Evolutionary conservation across 768 basidiomycete species (phyloP), one percentile per base, ranked within the genome.

Genomic region (Mycena maculata): DNA sequence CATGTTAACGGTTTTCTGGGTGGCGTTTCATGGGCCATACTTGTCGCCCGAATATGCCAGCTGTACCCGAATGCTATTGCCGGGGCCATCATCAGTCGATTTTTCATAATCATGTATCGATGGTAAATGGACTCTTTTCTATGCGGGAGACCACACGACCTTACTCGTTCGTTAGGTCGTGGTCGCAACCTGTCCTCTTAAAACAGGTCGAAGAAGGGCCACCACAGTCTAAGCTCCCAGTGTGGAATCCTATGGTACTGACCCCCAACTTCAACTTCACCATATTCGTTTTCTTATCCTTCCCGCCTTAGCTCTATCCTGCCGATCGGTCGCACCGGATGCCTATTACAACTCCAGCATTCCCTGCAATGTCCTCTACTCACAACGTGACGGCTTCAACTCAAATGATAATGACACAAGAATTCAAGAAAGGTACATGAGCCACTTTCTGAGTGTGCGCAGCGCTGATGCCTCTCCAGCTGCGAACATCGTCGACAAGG

Each of bases 271-370:
- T n/a, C n/a, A 7, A 42, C 28, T 12, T 50, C 9, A 36, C 38
- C 13, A 39, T n/a, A 61, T 36, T 16, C 28, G 27, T 18, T 18
- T 48, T 62, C 41, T 73, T 62, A 56, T 33, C 49, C 12, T 18
- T 39, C 54, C 25, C 41, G 25, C 65, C 42, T 2, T 65, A 96
- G 93, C 78, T 98, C 60, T 98, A 97, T 77, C 95, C 95, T 6
- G 88, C 88, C 65, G 96, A 98, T 78, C 86, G 93, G 63, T 87
- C 93, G n/a, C 98, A 99, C 80, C 88, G 95, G 71, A 99, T 99
- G 98, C 98, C 98, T 15, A 98, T 99, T 74, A 99, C 99, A 73
- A 99, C 98, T 2, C 98, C 98, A 3, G 96, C 98, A 13, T 99
- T 98, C 79, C 98, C 98, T 49, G 91, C 97, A 8, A 99, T 99